Conservation (phyloP, 257 asterid genomes). For the Solanum megistacrolobum region DNA sequence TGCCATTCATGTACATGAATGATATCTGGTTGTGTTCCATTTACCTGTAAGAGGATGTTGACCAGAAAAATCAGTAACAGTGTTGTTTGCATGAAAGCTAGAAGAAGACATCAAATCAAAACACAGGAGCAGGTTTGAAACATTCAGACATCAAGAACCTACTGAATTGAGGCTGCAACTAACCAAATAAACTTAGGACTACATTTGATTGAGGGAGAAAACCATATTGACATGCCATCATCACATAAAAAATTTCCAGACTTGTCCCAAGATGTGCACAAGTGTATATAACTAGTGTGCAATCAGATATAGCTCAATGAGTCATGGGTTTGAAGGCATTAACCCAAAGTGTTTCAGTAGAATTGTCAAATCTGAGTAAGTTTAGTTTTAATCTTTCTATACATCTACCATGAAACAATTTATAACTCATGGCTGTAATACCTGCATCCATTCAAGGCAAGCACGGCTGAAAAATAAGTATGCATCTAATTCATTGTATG, state of each 20-base stretch:
- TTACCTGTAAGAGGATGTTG: constrained; percentile 34
- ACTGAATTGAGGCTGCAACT: background rate
- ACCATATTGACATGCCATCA: background rate
- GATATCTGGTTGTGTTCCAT: constrained; percentile 67
- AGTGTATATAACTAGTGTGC: background rate
- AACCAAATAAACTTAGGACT: background rate
- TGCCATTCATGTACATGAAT: constrained; percentile 96
- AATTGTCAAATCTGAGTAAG: background rate
- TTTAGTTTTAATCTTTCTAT: background rate
- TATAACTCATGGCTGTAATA: constrained; percentile 1
- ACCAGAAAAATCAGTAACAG: background rate
- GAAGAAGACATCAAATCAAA: background rate
- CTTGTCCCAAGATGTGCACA: background rate
- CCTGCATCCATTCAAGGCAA: constrained; percentile 96
- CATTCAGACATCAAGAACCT: background rate
- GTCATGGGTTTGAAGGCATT: background rate
- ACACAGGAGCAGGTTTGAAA: background rate
- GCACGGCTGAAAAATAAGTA: constrained; percentile 85
- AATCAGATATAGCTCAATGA: background rate
- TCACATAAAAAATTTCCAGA: background rate
- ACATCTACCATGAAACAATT: background rate
- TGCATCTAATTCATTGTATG: constrained; percentile 79
- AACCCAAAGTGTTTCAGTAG: background rate
- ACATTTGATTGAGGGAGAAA: background rate
- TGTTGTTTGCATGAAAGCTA: background rate